Evolutionary conservation across 345 rosid genomes (phyloP).

Genomic region (Melaleuca quinquenervia): DNA sequence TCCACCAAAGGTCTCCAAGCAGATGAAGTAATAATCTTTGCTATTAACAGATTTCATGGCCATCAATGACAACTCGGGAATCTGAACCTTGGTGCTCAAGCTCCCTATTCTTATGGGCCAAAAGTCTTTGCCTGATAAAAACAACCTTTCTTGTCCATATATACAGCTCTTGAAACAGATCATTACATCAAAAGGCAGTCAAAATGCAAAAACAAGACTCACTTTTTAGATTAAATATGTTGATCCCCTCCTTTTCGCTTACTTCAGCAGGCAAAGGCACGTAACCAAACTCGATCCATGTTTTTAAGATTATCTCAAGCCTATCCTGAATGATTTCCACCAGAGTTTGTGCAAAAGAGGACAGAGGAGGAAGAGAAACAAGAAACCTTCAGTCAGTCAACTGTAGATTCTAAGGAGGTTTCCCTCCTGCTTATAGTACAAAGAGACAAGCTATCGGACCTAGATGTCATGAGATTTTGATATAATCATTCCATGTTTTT

Average conservation of each 20-base stretch:
- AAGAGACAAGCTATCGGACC: neutral
- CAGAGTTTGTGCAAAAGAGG: neutral
- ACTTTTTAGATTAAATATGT: slow-evolving; percentile 50
- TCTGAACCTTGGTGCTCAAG: slow-evolving; percentile 21
- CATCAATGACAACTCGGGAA: slow-evolving; percentile 29
- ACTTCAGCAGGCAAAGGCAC: slow-evolving; percentile 74
- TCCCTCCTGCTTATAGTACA: neutral
- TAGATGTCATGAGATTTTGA: neutral
- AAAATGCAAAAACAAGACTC: neutral
- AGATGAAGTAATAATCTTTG: slow-evolving; percentile 38
- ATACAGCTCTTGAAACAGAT: neutral
- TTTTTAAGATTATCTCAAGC: slow-evolving; percentile 63
- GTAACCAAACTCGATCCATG: slow-evolving; percentile 46
- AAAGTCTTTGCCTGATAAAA: neutral
- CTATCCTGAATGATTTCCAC: slow-evolving; percentile 42
- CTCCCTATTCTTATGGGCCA: slow-evolving; percentile 58
- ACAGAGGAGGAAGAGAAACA: neutral
- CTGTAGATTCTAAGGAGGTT: neutral
- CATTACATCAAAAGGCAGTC: neutral
- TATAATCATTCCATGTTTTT: neutral
- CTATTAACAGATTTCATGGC: slow-evolving; percentile 30
- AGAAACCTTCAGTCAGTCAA: neutral
- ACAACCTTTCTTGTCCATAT: neutral
- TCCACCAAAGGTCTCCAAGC: slow-evolving; percentile 29
- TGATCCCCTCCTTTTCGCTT: slow-evolving; percentile 58